Percentiles rank a stretch among this genome's conserved stretches.
Evolutionary conservation across 305 asterid genomes (phyloP).

Genomic region (Solanum hybrid): DNA sequence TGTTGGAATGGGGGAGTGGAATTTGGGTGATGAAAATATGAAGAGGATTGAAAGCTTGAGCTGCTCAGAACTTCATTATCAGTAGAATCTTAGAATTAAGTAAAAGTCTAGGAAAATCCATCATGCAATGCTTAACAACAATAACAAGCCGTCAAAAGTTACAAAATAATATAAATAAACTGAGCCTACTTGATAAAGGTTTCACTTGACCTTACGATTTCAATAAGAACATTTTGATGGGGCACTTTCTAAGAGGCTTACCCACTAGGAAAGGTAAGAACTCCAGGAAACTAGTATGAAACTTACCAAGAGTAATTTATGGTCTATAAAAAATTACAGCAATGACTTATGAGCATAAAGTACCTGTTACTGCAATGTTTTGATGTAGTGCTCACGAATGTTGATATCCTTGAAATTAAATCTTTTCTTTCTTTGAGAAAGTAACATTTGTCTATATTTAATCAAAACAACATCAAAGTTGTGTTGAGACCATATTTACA

Average conservation of each 20-base stretch:
- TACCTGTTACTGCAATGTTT: neutral
- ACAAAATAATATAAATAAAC: neutral
- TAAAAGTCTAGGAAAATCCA: neutral
- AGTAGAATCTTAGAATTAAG: neutral
- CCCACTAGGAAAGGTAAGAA: neutral
- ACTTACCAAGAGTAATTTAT: neutral
- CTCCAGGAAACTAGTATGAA: neutral
- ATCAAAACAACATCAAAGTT: neutral
- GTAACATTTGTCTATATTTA: neutral
- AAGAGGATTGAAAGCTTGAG: neutral
- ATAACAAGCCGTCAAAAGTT: neutral
- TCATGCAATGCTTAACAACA: neutral
- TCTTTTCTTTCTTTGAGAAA: neutral
- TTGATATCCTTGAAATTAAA: neutral
- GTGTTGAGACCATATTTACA: neutral
- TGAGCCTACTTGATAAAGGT: neutral
- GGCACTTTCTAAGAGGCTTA: neutral
- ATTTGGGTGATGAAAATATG: neutral
- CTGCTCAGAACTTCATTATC: neutral
- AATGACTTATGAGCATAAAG: neutral
- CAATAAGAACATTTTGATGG: neutral
- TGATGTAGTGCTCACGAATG: neutral
- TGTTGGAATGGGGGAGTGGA: neutral
- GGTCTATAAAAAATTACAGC: neutral
- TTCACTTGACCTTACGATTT: neutral